Conservation (phyloP, 2,329 filamentous ascomycete species). For the Fusarium sp. region DNA sequence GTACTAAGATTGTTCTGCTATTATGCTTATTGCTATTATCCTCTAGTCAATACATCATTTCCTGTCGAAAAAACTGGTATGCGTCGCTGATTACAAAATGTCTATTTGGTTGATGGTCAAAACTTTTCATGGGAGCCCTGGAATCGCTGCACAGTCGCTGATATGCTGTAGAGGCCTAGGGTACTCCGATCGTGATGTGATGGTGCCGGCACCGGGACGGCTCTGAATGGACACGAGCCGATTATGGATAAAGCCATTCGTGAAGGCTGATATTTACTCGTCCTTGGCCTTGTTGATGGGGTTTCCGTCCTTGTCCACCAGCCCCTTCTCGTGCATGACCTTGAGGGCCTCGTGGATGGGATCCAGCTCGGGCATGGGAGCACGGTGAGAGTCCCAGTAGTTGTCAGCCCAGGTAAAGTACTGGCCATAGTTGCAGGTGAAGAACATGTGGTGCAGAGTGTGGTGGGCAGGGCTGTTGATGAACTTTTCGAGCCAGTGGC, state of each 20-base stretch:
- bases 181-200: constrained; percentile 19
- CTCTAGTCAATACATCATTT: constrained; percentile 45
- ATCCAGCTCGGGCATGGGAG: constrained; percentile 57
- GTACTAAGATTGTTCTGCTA: constrained; percentile 43
- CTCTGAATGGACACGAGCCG: constrained; percentile 7
- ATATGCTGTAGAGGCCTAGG: constrained; percentile 15
- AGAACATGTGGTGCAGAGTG: constrained; percentile 62
- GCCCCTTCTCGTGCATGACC: constrained; percentile 58
- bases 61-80: constrained; percentile 39
- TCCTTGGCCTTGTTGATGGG: constrained; percentile 50
- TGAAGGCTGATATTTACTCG: constrained; percentile 34
- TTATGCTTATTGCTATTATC: constrained; percentile 47
- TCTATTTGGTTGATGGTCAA: constrained; percentile 28
- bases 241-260: neutral
- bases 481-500: constrained; percentile 58
- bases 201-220: constrained; percentile 38
- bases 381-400: constrained; percentile 57
- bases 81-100: constrained; percentile 38
- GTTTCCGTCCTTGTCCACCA: constrained; percentile 57
- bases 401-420: constrained; percentile 61
- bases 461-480: constrained; percentile 62
- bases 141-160: constrained; percentile 16
- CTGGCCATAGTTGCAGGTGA: constrained; percentile 62
- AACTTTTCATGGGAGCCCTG: constrained; percentile 32
- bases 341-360: constrained; percentile 57